phyloP scores from a whole-genome alignment of 2,329 filamentous ascomycete genomes.

The Paecilomyces sp. region DNA sequence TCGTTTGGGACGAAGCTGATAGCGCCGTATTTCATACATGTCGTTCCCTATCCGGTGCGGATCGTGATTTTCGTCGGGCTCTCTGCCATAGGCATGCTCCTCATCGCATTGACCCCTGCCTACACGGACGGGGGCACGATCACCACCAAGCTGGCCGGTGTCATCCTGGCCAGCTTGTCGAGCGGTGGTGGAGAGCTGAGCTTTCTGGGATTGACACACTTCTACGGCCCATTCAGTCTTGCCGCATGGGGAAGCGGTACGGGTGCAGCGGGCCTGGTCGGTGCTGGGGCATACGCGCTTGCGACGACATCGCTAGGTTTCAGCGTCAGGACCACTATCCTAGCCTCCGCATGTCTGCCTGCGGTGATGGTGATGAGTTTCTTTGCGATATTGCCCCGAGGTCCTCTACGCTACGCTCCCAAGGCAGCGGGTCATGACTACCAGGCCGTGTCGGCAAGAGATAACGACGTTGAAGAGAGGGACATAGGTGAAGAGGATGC shows the following conservation, averaged over 20 bases:
- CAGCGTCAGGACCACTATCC: constrained; percentile 64
- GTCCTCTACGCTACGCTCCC: constrained; percentile 49
- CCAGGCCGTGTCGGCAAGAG: constrained; percentile 41
- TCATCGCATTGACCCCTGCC: constrained; percentile 72
- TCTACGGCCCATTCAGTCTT: constrained; percentile 79
- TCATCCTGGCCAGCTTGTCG: constrained; percentile 76
- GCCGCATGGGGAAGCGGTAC: constrained; percentile 92
- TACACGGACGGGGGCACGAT: constrained; percentile 53
- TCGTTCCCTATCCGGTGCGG: constrained; percentile 70
- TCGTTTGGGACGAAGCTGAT: constrained; percentile 82
- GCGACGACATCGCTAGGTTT: constrained; percentile 75
- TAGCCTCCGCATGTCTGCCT: constrained; percentile 73
- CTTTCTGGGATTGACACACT: constrained; percentile 87
- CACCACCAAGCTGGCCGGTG: constrained; percentile 69
- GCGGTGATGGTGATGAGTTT: constrained; percentile 75
- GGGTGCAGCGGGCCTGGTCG: constrained; percentile 78
- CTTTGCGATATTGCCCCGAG: constrained; percentile 70
- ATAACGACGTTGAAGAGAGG: constrained; percentile 31
- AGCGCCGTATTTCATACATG: constrained; percentile 89
- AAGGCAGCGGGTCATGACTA: constrained; percentile 43
- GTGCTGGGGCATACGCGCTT: constrained; percentile 79
- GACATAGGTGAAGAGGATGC: constrained; percentile 14
- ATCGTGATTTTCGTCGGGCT: constrained; percentile 67
- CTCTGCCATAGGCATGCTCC: constrained; percentile 79
- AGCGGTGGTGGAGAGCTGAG: constrained; percentile 84